These are phyloP conservation scores for Myxozyma melibiosi DNA, from an alignment of 805 yeast genomes.

Conservation along the genomic window DNA sequence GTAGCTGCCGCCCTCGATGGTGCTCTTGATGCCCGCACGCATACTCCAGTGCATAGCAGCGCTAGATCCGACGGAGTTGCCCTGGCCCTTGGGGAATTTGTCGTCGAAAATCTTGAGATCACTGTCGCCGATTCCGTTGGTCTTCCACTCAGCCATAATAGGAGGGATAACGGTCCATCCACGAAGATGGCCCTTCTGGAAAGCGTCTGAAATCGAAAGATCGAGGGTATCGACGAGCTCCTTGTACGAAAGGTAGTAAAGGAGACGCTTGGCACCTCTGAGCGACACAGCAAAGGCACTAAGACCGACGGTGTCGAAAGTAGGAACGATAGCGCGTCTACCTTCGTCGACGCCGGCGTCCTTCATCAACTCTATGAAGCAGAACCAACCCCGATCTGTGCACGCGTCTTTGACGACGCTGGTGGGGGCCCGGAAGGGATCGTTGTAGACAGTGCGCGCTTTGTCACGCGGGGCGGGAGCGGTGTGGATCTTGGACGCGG, in stretches of 20 bases:
- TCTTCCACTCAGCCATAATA: conserved; percentile 21
- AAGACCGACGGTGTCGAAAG: conserved; percentile 12
- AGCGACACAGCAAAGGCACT: conserved; percentile 12
- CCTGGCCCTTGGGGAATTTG: background rate
- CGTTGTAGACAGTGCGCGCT: background rate
- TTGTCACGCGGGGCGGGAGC: conserved; percentile 1
- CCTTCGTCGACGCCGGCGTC: background rate
- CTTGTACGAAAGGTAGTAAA: conserved; percentile 11
- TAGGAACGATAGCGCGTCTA: conserved; percentile 8
- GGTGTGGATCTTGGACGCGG: conserved; percentile 4
- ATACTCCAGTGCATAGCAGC: conserved; percentile 10
- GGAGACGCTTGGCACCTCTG: conserved; percentile 22
- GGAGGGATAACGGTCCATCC: conserved; percentile 18
- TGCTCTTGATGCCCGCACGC: conserved; percentile 1
- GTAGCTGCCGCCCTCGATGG: conserved; percentile 9
- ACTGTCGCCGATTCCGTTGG: conserved; percentile 8
- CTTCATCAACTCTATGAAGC: conserved; percentile 8
- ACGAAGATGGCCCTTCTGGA: conserved; percentile 10
- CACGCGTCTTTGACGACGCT: conserved; percentile 8
- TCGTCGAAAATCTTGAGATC: conserved; percentile 2
- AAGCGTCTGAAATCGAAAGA: conserved; percentile 4
- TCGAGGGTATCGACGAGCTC: conserved; percentile 22
- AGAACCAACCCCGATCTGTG: conserved; percentile 9
- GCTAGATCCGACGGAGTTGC: conserved; percentile 9
- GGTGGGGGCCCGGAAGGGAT: background rate